phyloP scores from a whole-genome alignment of 192 early-diverging fungal species.

The Backusella psychrophila region DNA sequence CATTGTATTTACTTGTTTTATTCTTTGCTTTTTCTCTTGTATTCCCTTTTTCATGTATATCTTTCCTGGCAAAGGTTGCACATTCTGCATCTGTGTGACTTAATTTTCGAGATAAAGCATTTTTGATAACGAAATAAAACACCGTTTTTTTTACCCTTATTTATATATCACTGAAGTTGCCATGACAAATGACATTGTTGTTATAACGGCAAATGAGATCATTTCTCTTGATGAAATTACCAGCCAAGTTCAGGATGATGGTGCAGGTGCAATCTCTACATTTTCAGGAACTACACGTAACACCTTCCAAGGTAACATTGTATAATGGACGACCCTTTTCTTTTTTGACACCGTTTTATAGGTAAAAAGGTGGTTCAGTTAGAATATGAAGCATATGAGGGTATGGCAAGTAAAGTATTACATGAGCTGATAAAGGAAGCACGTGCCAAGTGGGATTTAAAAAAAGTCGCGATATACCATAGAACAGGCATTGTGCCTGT shows the following conservation, averaged over 20 bases:
- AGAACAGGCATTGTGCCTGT: slow-evolving; percentile 76
- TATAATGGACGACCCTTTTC: background rate
- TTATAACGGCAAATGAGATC: slow-evolving; percentile 39
- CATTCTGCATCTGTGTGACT: background rate
- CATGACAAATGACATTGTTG: background rate
- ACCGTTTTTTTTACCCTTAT: background rate
- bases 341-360: slow-evolving; percentile 18
- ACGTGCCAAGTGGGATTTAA: slow-evolving; percentile 60
- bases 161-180: background rate
- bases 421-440: slow-evolving; percentile 59
- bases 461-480: slow-evolving; percentile 77
- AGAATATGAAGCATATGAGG: slow-evolving; percentile 84
- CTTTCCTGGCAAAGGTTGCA: background rate
- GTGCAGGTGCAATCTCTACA: slow-evolving; percentile 84
- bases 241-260: slow-evolving; percentile 60
- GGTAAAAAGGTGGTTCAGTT: slow-evolving; percentile 70
- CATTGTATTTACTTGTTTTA: too few species aligned
- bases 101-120: background rate
- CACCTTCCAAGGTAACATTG: slow-evolving; percentile 66
- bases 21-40: background rate
- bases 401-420: slow-evolving; percentile 82
- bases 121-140: background rate
- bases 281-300: slow-evolving; percentile 89
- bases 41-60: background rate
- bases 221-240: slow-evolving; percentile 55